Evolutionary conservation across 2,329 filamentous ascomycete genomes (phyloP).

Genomic region (Colletotrichum trifolii): DNA sequence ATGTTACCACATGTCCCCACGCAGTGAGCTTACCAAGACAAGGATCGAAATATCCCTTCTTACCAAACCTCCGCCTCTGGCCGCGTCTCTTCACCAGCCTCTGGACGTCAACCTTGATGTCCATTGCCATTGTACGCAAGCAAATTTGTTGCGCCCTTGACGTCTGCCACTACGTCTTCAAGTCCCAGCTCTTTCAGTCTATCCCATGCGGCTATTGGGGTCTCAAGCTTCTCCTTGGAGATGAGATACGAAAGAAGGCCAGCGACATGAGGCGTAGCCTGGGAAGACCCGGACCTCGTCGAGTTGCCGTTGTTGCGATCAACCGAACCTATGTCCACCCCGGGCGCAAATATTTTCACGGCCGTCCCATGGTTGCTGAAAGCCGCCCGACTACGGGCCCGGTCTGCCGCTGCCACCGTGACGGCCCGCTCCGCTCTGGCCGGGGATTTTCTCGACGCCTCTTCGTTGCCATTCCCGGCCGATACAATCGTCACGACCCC

Average conservation of each 20-base stretch:
- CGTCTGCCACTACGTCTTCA: conserved; percentile 53
- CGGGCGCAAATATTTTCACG: conserved; percentile 30
- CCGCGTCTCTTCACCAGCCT: background rate
- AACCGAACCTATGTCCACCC: conserved; percentile 37
- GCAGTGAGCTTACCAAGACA: conserved; percentile 21
- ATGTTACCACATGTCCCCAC: too few relatives aligned
- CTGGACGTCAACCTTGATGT: too few relatives aligned
- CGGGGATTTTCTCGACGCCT: conserved; percentile 52
- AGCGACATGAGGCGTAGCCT: conserved; percentile 40
- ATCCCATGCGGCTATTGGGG: conserved; percentile 58
- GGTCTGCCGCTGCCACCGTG: conserved; percentile 63
- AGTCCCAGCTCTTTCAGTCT: conserved; percentile 57
- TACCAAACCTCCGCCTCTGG: conserved; percentile 12
- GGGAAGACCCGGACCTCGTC: conserved; percentile 57
- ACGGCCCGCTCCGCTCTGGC: conserved; percentile 59
- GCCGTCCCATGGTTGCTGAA: conserved; percentile 61
- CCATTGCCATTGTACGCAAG: conserved; percentile 65
- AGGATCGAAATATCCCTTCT: conserved; percentile 16
- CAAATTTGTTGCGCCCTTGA: conserved; percentile 59
- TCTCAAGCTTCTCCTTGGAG: conserved; percentile 46
- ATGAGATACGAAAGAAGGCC: conserved; percentile 43
- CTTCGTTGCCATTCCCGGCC: conserved; percentile 59
- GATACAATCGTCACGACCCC: conserved; percentile 65
- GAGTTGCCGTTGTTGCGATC: conserved; percentile 51
- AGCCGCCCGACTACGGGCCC: conserved; percentile 49